phyloP scores from a whole-genome alignment of 495 filamentous ascomycete genomes.

The Aspergillus coremiiformis region DNA sequence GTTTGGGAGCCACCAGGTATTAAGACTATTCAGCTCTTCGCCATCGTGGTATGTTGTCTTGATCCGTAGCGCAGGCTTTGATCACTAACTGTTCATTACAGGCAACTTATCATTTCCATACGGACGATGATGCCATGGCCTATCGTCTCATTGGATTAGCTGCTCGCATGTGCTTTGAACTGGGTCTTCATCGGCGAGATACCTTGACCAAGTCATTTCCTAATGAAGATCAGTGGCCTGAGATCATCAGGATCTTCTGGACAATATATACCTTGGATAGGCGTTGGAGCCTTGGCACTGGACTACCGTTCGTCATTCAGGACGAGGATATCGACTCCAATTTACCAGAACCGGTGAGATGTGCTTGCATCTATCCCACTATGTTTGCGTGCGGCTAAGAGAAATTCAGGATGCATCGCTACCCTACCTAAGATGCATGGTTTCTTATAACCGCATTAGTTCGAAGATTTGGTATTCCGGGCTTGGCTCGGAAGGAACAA shows the following conservation, averaged over 20 bases:
- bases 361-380: not conserved
- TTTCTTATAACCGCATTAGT: slow-evolving; percentile 65
- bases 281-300: slow-evolving; percentile 74
- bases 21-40: slow-evolving; percentile 63
- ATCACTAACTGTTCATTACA: slow-evolving; percentile 19
- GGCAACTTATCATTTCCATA: slow-evolving; percentile 81
- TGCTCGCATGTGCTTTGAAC: slow-evolving; percentile 67
- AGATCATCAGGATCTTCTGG: slow-evolving; percentile 68
- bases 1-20: slow-evolving; percentile 61
- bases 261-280: slow-evolving; percentile 70
- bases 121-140: slow-evolving; percentile 69
- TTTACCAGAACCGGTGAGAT: slow-evolving; percentile 66
- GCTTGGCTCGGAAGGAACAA: slow-evolving; percentile 41
- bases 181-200: slow-evolving; percentile 71
- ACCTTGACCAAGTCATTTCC: slow-evolving; percentile 59
- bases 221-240: slow-evolving; percentile 51
- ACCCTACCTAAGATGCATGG: slow-evolving; percentile 71
- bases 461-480: slow-evolving; percentile 71
- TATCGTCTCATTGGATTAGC: slow-evolving; percentile 75
- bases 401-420: slow-evolving; percentile 50
- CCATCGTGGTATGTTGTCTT: slow-evolving; percentile 51
- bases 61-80: not conserved
- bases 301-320: slow-evolving; percentile 72
- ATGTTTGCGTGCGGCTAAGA: slow-evolving; percentile 1
- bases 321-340: slow-evolving; percentile 78